These are phyloP conservation scores for Stachybotrys chlorohalonatus DNA, from an alignment of 2,329 filamentous ascomycete species.

Conservation along the genomic window DNA sequence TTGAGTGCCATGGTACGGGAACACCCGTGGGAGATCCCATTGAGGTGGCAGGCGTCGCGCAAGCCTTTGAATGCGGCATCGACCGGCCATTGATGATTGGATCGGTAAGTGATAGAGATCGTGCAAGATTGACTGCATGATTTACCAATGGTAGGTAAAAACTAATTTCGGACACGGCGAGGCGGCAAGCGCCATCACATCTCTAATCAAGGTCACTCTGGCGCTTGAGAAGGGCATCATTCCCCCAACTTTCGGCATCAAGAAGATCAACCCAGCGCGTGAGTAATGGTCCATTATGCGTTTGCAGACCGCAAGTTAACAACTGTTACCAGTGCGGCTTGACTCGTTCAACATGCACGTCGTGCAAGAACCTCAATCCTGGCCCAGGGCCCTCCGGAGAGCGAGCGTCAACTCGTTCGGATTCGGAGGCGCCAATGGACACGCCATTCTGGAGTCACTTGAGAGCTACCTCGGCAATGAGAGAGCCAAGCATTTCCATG, in stretches of 20 bases:
- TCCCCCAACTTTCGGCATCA: constrained; percentile 14
- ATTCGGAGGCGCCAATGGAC: constrained; percentile 36
- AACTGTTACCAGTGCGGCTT: constrained; percentile 7
- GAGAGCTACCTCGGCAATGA: background rate
- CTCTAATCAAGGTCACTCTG: constrained; percentile 16
- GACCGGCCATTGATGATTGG: constrained; percentile 28
- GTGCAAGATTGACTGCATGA: background rate
- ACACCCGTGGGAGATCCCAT: constrained; percentile 18
- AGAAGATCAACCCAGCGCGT: constrained; percentile 15
- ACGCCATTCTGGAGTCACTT: constrained; percentile 25
- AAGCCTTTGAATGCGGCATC: constrained; percentile 14
- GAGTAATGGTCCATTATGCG: background rate
- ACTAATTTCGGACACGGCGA: constrained; percentile 17
- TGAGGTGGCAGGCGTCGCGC: constrained; percentile 17
- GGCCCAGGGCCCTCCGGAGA: constrained; percentile 12
- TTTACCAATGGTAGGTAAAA: constrained; percentile 9
- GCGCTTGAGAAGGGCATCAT: constrained; percentile 15
- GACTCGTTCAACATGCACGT: constrained; percentile 13
- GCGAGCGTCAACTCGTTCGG: constrained; percentile 26
- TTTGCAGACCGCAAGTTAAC: background rate
- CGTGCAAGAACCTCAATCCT: constrained; percentile 9
- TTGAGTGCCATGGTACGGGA: constrained; percentile 21
- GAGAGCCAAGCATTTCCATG: background rate
- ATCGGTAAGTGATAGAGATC: constrained; percentile 28
- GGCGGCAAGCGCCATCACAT: constrained; percentile 15